Conservation (phyloP, 2,329 filamentous ascomycete species). For the Sclerotiophoma versabilis region DNA sequence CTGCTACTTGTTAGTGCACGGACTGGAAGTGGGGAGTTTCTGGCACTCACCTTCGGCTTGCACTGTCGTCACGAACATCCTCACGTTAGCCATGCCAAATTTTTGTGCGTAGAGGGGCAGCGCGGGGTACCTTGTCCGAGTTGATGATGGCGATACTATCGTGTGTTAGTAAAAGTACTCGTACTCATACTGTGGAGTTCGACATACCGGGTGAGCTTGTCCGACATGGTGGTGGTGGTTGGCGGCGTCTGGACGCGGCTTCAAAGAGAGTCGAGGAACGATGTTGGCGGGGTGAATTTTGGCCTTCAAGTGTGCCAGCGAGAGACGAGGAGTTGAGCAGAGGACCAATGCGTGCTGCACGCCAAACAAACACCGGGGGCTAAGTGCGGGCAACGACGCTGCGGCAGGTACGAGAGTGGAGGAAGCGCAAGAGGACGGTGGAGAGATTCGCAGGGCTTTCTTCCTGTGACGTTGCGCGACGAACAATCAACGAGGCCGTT, state of each 20-base stretch:
- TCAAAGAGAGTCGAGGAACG: constrained; percentile 17
- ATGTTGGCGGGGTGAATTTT: constrained; percentile 30
- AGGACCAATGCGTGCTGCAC: not conserved
- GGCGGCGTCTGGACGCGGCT: constrained; percentile 16
- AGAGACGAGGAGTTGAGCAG: constrained; percentile 3
- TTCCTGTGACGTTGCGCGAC: constrained; percentile 27
- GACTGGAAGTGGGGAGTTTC: constrained; percentile 27
- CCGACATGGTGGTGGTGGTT: constrained; percentile 68
- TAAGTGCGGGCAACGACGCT: constrained; percentile 8
- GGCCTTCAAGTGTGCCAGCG: constrained; percentile 24
- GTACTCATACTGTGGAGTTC: not conserved
- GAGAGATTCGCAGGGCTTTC: constrained; percentile 16
- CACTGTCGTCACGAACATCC: constrained; percentile 66
- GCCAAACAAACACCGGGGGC: constrained; percentile 9
- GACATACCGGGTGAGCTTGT: constrained; percentile 90
- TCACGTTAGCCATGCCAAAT: constrained; percentile 41
- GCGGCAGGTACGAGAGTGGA: constrained; percentile 13
- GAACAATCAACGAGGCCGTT: constrained; percentile 19
- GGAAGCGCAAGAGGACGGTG: constrained; percentile 13
- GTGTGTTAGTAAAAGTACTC: constrained; percentile 24
- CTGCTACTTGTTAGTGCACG: constrained; percentile 54
- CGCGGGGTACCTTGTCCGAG: constrained; percentile 81
- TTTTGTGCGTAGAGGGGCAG: constrained; percentile 51
- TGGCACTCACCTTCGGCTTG: constrained; percentile 79
- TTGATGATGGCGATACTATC: constrained; percentile 94